Evolutionary conservation across 2,329 filamentous ascomycete genomes (phyloP), one percentile per base, ranked within the genome.

Genomic region (Talaromyces sp.): DNA sequence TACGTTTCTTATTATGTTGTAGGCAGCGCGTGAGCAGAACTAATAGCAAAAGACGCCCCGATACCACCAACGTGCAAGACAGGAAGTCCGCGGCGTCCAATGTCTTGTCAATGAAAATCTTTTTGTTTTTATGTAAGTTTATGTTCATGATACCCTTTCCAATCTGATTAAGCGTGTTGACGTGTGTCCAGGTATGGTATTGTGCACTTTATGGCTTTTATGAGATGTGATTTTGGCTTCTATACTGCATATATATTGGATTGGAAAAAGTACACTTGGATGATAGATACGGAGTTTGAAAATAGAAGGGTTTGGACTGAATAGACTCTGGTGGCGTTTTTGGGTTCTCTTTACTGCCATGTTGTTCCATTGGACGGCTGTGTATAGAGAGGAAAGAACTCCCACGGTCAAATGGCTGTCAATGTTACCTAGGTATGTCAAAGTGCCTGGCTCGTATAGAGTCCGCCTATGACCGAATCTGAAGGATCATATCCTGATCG

Each of bases 161-260:
- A 19, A 37, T 15, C 9, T 15, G n/a, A 10, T 3, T 15, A 31
- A 6, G 27, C 27, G 5, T 2, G 17, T 17, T 56, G 7, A 56
- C 11, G 31, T n/a, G 17, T 5, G 5, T 33, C 10, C 19, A 62
- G 60, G 47, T 27, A 54, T 43, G 19, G 13, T 11, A 33, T 43
- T 62, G 27, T 62, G 60, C 47, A 31, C 22, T 41, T 33, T 54
- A 54, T 54, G 60, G 60, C 45, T 43, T 25, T 52, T 62, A 54
- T 62, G 22, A 62, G 60, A 37, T 11, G 33, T 54, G 47, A 43
- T 62, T 39, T 25, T 37, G 17, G 6, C 7, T 47, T 49, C 10
- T 25, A 13, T 15, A 1, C 19, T 33, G 41, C 5, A 49, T 61
- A 35, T n/a, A 37, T 15, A 8, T 25, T 7, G 43, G 17, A 43